Evolutionary conservation across 495 filamentous ascomycete species (phyloP), one percentile per base, ranked within the genome.

Genomic region (Xylaria sp.): DNA sequence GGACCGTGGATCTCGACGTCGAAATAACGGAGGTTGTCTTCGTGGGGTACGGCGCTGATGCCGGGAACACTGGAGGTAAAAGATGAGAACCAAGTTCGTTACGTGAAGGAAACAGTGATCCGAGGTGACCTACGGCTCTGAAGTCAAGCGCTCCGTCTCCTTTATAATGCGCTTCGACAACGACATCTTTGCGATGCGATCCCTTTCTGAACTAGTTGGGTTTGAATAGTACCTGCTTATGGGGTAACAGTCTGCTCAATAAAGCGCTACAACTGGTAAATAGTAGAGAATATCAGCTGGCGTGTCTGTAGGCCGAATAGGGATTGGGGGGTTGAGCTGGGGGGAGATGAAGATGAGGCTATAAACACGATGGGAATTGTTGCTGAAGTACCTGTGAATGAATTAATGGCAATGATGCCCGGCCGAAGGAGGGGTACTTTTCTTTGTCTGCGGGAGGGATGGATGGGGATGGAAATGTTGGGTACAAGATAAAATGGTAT

Each of bases 1-100:
- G 96, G 96, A n/a, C 96, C 96, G 76, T 98, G 90, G 71, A 99
- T 97, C 73, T 90, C 93, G 69, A 99, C 96, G 79, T 98, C 97
- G 78, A 99, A 99, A 81, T 99, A 98, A 65, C 96, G 88, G 61
- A 98, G 88, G 81, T 99, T 99, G 74, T 99, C 96, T 79, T 98
- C 95, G 80, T 98, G 96, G n/a, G 97, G 97, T 69, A 97, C 87
- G 33, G 96, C 96, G 73, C 93, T 97, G 82, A 99, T 99, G 69
- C 96, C 96, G 35, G 94, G 94, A 24, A 98, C 96, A 55, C 95
- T 98, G 75, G 59, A 68, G 68, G 61, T 21, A 61, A 71, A 71
- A 33, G 68, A 75, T 41, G 12, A 69, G 52, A 50, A 67, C 40
- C 5, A 29, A 26, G 17, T 17, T 12, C 5, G 48, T 40, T 12